These are phyloP conservation scores for Dendrocalamus latiflorus DNA, from an alignment of 202 grass and related monocot genomes.

Conservation along the genomic window DNA sequence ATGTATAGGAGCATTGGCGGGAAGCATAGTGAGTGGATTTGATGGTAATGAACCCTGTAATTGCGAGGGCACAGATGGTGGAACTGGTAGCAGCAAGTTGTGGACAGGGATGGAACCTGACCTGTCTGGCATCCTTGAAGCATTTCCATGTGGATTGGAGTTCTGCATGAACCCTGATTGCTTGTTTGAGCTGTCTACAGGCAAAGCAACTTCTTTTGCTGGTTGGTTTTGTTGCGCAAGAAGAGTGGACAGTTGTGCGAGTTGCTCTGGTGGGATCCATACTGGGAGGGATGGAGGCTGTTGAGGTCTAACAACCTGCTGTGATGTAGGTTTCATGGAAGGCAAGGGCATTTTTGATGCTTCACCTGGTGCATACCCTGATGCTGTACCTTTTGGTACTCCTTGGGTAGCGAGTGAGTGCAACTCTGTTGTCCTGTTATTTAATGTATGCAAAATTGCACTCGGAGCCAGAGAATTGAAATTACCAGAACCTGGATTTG, in stretches of 20 bases:
- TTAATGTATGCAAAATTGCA: conserved; percentile 19
- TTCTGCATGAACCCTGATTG: conserved; percentile 36
- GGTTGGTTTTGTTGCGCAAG: conserved; percentile 60
- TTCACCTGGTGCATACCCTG: conserved; percentile 38
- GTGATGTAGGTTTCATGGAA: conserved; percentile 24
- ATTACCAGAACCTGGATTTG: conserved; percentile 30
- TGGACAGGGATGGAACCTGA: conserved; percentile 24
- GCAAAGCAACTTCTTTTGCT: conserved; percentile 32
- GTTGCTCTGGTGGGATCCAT: conserved; percentile 58
- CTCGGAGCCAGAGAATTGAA: conserved; percentile 20
- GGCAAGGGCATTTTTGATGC: conserved; percentile 30
- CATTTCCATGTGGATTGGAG: conserved; percentile 36
- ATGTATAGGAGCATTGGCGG: conserved; percentile 18
- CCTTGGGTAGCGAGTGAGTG: conserved; percentile 19
- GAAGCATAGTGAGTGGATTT: conserved; percentile 13
- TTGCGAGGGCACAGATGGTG: conserved; percentile 3
- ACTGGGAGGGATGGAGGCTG: conserved; percentile 30
- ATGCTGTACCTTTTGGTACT: conserved; percentile 28
- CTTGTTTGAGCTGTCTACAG: conserved; percentile 34
- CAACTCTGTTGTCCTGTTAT: conserved; percentile 21
- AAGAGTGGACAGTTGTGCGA: conserved; percentile 51
- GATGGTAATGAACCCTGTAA: conserved; percentile 21
- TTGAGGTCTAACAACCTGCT: conserved; percentile 33
- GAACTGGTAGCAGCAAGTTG: conserved; percentile 19
- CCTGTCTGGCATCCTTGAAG: conserved; percentile 21